Conservation (phyloP, 768 basidiomycete genomes). For the Mrakia blollopis region DNA sequence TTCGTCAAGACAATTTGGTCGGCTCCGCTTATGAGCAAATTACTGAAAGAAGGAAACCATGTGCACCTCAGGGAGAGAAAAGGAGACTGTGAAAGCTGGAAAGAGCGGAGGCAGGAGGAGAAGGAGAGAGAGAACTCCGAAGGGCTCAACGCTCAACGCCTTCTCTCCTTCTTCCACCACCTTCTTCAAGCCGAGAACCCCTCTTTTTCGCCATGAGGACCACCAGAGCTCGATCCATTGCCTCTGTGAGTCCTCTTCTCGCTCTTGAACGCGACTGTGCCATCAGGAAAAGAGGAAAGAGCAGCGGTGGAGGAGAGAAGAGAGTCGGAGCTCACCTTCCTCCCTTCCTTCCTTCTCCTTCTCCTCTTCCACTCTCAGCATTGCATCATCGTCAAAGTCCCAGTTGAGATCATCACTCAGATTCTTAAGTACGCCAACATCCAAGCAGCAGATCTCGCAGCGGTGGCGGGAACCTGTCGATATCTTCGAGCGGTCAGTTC, state of each 20-base stretch:
- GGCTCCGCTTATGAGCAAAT: too few relatives aligned
- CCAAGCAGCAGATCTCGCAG: background rate
- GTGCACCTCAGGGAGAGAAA: too few relatives aligned
- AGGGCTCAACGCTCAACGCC: too few relatives aligned
- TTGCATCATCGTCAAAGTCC: slow-evolving; percentile 3
- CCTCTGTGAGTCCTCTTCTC: background rate
- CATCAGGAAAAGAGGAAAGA: too few relatives aligned
- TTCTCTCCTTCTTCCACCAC: too few relatives aligned
- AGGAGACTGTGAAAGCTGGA: too few relatives aligned
- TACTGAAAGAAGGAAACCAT: too few relatives aligned
- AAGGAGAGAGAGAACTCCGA: too few relatives aligned
- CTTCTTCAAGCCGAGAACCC: background rate
- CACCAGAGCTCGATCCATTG: background rate
- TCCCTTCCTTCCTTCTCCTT: background rate
- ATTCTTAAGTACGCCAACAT: background rate
- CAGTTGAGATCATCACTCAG: slow-evolving; percentile 1
- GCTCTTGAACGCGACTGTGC: too few relatives aligned
- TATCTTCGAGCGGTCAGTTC: background rate
- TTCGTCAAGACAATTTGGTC: too few relatives aligned
- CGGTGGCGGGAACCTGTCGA: background rate
- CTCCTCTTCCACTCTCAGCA: background rate
- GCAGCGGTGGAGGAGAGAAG: too few relatives aligned
- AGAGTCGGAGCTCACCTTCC: background rate
- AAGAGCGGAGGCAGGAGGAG: too few relatives aligned
- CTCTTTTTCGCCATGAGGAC: background rate